phyloP scores from a whole-genome alignment of 495 filamentous ascomycete species.

The Hyphodiscus hymeniophilus region DNA sequence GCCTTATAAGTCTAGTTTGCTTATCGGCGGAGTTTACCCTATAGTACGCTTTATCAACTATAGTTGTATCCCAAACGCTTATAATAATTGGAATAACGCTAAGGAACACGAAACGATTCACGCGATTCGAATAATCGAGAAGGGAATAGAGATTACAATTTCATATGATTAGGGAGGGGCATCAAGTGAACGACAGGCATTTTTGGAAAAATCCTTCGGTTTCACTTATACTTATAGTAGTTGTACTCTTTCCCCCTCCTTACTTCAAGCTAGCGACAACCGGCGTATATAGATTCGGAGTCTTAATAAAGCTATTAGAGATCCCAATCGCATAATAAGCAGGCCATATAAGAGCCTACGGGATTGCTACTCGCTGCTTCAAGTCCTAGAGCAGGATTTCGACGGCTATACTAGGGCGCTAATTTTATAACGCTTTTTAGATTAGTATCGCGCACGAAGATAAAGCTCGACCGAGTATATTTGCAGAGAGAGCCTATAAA shows the following conservation, averaged over 20 bases:
- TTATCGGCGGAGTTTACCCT: slow-evolving; percentile 27
- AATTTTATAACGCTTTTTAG: too few species aligned
- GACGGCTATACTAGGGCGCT: too few species aligned
- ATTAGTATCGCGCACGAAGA: too few species aligned
- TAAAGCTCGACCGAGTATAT: too few species aligned
- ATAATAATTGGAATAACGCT: slow-evolving; percentile 27
- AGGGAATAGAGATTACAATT: slow-evolving; percentile 31
- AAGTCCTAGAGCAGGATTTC: too few species aligned
- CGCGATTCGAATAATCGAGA: slow-evolving; percentile 23
- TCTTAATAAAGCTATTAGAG: background rate
- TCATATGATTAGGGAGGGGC: slow-evolving; percentile 16
- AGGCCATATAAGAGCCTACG: too few species aligned
- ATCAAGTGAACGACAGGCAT: slow-evolving; percentile 8
- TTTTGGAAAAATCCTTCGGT: slow-evolving; percentile 22
- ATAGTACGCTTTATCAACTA: slow-evolving; percentile 30
- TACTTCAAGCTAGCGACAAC: background rate
- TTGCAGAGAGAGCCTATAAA: too few species aligned
- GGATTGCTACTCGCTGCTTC: too few species aligned
- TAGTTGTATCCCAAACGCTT: slow-evolving; percentile 26
- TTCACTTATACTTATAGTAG: slow-evolving; percentile 26
- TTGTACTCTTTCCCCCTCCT: slow-evolving; percentile 21
- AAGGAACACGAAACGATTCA: slow-evolving; percentile 26
- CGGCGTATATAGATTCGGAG: background rate
- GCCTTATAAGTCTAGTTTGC: too few species aligned
- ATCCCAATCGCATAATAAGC: too few species aligned